Evolutionary conservation across 1,284 basidiomycete genomes (phyloP).

Genomic region (Trametes sp.): DNA sequence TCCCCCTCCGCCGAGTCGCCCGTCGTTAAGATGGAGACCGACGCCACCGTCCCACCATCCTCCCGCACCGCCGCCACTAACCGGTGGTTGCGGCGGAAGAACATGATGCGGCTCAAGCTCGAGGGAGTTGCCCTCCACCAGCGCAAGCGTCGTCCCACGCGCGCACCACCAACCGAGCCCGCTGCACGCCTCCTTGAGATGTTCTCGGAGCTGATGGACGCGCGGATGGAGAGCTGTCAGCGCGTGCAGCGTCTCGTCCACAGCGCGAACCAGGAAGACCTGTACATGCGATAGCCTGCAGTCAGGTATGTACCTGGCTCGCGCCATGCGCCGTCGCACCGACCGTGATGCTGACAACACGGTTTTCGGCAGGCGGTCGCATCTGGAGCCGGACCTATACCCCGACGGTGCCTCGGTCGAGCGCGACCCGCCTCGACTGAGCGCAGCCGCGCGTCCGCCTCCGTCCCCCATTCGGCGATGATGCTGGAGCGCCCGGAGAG

Average conservation of each 20-base stretch:
- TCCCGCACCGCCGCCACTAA: slow-evolving; percentile 38
- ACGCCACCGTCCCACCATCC: slow-evolving; percentile 32
- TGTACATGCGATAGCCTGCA: slow-evolving; percentile 35
- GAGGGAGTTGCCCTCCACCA: slow-evolving; percentile 50
- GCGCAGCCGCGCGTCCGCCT: slow-evolving; percentile 23
- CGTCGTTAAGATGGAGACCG: slow-evolving; percentile 40
- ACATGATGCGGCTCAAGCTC: slow-evolving; percentile 54
- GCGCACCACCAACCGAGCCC: slow-evolving; percentile 49
- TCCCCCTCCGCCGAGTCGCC: slow-evolving; percentile 20
- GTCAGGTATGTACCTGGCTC: slow-evolving; percentile 24
- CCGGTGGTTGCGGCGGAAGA: slow-evolving; percentile 57
- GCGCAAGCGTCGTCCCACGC: slow-evolving; percentile 39
- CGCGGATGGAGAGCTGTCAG: slow-evolving; percentile 77
- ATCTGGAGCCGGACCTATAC: slow-evolving; percentile 19
- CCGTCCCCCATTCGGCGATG: slow-evolving; percentile 13
- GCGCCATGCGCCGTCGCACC: slow-evolving; percentile 9
- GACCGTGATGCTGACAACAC: slow-evolving; percentile 14
- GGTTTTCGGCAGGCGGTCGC: slow-evolving; percentile 20
- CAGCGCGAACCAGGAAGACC: slow-evolving; percentile 44
- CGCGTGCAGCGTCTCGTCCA: slow-evolving; percentile 66
- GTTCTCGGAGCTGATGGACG: slow-evolving; percentile 75
- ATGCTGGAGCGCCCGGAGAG: slow-evolving; percentile 21
- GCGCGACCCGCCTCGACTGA: slow-evolving; percentile 22
- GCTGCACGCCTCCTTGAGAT: slow-evolving; percentile 65
- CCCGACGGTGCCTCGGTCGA: slow-evolving; percentile 21